Conservation (phyloP, 352 stramenopile species). For the Globisporangium cylindrosporum region DNA sequence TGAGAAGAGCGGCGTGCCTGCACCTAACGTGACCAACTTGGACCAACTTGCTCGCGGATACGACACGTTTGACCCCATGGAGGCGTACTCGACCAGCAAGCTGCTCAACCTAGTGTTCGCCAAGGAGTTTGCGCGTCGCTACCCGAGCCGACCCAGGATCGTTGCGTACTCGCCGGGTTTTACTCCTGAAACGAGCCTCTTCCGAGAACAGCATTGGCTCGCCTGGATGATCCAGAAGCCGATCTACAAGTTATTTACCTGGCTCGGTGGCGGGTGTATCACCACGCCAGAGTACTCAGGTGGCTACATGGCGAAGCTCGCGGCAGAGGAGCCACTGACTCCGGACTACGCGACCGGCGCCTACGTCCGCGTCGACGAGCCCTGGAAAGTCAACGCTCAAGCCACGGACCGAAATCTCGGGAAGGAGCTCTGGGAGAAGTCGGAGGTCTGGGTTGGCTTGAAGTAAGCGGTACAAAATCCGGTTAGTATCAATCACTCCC, state of each 20-base stretch:
- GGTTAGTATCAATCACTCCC: too few species aligned
- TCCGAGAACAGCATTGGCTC: constrained; percentile 16
- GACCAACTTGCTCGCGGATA: constrained; percentile 21
- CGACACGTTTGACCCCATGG: constrained; percentile 17
- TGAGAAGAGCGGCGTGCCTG: constrained; percentile 17
- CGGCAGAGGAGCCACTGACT: constrained; percentile 15
- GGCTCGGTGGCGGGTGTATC: constrained; percentile 5
- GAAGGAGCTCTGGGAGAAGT: constrained; percentile 30
- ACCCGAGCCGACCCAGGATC: constrained; percentile 20
- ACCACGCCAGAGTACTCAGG: constrained; percentile 25
- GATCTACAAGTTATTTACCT: not conserved
- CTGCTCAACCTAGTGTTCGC: constrained; percentile 28
- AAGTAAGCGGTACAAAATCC: not conserved
- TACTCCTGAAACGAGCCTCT: constrained; percentile 22
- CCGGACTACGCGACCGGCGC: constrained; percentile 17
- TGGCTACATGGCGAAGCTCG: constrained; percentile 27
- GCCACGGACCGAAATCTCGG: constrained; percentile 18
- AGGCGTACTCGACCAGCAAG: constrained; percentile 32
- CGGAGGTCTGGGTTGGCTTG: constrained; percentile 9
- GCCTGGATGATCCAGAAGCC: not conserved
- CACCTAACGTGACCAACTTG: constrained; percentile 25
- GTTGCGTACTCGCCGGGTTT: constrained; percentile 26
- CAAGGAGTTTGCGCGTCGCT: constrained; percentile 25
- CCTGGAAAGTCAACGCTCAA: constrained; percentile 18
- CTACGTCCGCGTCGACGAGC: constrained; percentile 28